Conservation (phyloP, 805 yeast genomes). For the Ogataea haglerorum region DNA sequence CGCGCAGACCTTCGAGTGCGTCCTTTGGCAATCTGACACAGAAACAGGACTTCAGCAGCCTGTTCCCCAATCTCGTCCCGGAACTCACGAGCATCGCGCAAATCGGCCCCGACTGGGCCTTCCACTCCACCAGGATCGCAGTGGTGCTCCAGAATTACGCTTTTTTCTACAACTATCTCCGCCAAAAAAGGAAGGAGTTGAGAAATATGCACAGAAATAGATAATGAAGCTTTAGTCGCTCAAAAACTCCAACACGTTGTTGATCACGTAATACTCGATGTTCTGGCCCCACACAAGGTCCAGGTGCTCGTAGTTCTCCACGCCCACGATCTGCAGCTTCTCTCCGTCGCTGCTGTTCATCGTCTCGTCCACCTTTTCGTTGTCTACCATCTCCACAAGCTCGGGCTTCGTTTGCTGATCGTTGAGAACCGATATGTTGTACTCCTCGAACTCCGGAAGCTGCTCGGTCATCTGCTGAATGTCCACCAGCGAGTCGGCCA, state of each 20-base stretch:
- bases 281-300: conserved; percentile 92
- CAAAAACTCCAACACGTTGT: conserved; percentile 36
- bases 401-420: conserved; percentile 2
- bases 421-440: conserved; percentile 5
- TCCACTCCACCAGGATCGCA: conserved; percentile 10
- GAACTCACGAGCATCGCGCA: conserved; percentile 5
- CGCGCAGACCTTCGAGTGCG: not conserved
- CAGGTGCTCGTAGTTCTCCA: conserved; percentile 77
- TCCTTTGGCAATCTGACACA: not conserved
- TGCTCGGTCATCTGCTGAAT: conserved; percentile 62
- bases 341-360: conserved; percentile 1
- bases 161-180: conserved; percentile 10
- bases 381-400: conserved; percentile 6
- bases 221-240: conserved; percentile 5
- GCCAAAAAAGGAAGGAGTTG: conserved; percentile 12
- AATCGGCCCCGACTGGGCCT: conserved; percentile 9
- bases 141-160: conserved; percentile 15
- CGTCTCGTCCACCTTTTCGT: conserved; percentile 18
- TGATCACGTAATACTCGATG: conserved; percentile 47
- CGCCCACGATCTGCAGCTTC: conserved; percentile 39
- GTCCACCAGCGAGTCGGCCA: conserved; percentile 79
- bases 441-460: conserved; percentile 34
- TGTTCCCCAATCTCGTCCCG: conserved; percentile 4
- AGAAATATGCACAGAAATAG: not conserved
- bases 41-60: not conserved